Conservation (phyloP, 1,284 basidiomycete species). For the Anthracocystis panici-leucophaei region DNA sequence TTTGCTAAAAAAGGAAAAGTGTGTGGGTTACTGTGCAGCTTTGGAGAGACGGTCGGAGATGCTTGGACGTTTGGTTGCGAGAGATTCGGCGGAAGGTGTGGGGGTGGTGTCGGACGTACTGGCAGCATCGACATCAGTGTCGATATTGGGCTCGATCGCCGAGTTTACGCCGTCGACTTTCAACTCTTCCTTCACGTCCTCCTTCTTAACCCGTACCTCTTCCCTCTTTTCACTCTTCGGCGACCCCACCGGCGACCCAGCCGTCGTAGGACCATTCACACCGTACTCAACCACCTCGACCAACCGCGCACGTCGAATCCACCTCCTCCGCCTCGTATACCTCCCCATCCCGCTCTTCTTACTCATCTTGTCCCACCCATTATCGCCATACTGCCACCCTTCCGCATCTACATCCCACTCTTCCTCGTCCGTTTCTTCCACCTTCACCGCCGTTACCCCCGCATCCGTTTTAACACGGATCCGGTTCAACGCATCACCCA, state of each 20-base stretch:
- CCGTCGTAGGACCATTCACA: slow-evolving; percentile 23
- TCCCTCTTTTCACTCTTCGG: slow-evolving; percentile 6
- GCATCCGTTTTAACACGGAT: slow-evolving; percentile 30
- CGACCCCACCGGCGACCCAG: neutral
- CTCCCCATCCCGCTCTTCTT: slow-evolving; percentile 84
- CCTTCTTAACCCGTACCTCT: neutral
- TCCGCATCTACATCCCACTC: slow-evolving; percentile 78
- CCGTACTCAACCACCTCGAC: slow-evolving; percentile 67
- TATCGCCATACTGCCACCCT: slow-evolving; percentile 94
- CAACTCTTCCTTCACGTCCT: slow-evolving; percentile 1
- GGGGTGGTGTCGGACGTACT: slow-evolving; percentile 7
- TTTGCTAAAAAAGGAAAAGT: too few species aligned
- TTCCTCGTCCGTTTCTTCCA: neutral
- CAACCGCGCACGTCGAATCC: slow-evolving; percentile 70
- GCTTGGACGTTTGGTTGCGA: slow-evolving; percentile 14
- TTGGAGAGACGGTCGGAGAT: slow-evolving; percentile 36
- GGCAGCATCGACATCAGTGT: slow-evolving; percentile 21
- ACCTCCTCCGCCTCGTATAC: slow-evolving; percentile 70
- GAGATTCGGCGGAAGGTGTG: neutral
- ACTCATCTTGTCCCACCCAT: slow-evolving; percentile 89
- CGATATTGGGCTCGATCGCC: neutral
- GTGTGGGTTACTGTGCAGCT: slow-evolving; percentile 13
- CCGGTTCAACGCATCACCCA: slow-evolving; percentile 45
- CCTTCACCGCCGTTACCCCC: neutral
- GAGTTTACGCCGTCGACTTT: slow-evolving; percentile 23